Conservation (phyloP, 345 rosid genomes). For the Litchi chinensis region DNA sequence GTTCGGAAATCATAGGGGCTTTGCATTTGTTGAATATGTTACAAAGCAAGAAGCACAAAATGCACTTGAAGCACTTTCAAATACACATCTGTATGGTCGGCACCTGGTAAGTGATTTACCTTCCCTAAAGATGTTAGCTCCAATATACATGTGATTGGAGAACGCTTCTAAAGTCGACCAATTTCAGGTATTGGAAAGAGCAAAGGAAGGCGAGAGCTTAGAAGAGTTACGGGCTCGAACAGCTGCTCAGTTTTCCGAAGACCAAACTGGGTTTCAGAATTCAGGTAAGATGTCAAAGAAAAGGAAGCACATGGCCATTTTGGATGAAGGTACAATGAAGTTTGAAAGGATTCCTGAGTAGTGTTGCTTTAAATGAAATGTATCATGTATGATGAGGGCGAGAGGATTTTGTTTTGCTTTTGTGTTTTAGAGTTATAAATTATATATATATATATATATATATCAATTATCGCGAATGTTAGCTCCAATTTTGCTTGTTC, state of each 20-base stretch:
- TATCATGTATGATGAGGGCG: neutral
- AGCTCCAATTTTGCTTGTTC: conserved; percentile 11
- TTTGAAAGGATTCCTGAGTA: conserved; percentile 51
- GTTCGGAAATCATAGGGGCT: conserved; percentile 77
- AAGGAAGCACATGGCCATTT: conserved; percentile 54
- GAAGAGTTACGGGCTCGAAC: conserved; percentile 77
- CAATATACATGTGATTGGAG: neutral
- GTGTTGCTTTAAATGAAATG: conserved; percentile 1
- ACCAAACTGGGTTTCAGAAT: conserved; percentile 45
- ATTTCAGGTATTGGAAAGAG: conserved; percentile 79
- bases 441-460: neutral
- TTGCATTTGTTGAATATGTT: conserved; percentile 79
- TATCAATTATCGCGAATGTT: neutral
- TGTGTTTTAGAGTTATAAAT: neutral
- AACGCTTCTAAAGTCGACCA: neutral
- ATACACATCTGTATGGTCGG: conserved; percentile 87
- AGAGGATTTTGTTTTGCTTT: neutral
- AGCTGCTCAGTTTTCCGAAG: conserved; percentile 69
- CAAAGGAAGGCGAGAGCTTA: conserved; percentile 87
- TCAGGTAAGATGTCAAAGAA: conserved; percentile 53
- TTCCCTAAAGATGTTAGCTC: neutral
- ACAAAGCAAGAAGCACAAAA: conserved; percentile 91
- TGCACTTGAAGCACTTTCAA: conserved; percentile 67
- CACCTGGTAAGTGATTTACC: conserved; percentile 62
- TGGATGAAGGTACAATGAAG: conserved; percentile 64